phyloP scores from a whole-genome alignment of 2,329 filamentous ascomycete genomes.

The Myriosclerotinia scirpicola region DNA sequence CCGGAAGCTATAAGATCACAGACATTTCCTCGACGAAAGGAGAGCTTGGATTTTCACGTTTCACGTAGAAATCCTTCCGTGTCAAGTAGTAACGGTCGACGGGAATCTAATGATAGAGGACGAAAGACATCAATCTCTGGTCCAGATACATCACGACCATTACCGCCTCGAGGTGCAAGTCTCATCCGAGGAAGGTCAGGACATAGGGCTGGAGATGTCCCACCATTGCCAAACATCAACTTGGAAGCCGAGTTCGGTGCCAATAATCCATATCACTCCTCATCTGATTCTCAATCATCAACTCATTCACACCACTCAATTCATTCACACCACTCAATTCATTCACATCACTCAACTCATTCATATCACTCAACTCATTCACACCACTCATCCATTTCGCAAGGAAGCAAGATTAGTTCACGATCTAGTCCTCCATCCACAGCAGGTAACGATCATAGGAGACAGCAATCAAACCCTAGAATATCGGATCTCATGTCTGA shows the following conservation, averaged over 20 bases:
- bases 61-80: conserved; percentile 2
- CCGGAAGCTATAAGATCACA: conserved; percentile 36
- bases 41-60: conserved; percentile 26
- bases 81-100: conserved; percentile 1
- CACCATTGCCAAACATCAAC: conserved; percentile 46
- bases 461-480: conserved; percentile 44
- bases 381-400: conserved; percentile 59
- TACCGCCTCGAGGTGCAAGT: conserved; percentile 39
- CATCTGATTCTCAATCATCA: conserved; percentile 65
- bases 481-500: conserved; percentile 58
- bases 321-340: no score
- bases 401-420: conserved; percentile 61
- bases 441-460: conserved; percentile 36
- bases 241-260: conserved; percentile 60
- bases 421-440: conserved; percentile 56
- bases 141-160: conserved; percentile 36
- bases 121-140: conserved; percentile 35
- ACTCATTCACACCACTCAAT: conserved; percentile 50
- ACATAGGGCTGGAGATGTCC: conserved; percentile 31
- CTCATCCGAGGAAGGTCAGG: conserved; percentile 34
- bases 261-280: conserved; percentile 63
- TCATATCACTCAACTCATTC: conserved; percentile 66
- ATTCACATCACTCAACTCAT: conserved; percentile 58
- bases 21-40: conserved; percentile 38
- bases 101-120: conserved; percentile 23